phyloP scores from a whole-genome alignment of 1,284 basidiomycete species.

The Stygiomarasmius scandens region DNA sequence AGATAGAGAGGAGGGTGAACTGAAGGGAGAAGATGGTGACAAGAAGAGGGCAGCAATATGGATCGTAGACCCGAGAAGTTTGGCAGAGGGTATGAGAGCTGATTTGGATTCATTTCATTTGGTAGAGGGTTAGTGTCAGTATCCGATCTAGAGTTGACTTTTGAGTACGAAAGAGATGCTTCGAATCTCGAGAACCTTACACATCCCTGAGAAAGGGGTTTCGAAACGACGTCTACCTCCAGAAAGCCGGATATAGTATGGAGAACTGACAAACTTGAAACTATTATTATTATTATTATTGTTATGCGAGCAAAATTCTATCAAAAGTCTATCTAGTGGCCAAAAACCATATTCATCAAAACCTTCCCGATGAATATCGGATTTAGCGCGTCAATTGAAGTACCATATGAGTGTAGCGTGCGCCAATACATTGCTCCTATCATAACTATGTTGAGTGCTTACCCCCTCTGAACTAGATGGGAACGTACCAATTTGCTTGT shows the following conservation, averaged over 20 bases:
- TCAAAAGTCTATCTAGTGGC: no score
- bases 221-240: no score
- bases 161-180: no score
- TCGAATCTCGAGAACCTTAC: no score
- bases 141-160: neutral
- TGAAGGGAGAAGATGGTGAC: slow-evolving; percentile 2
- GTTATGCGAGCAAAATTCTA: no score
- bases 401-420: neutral
- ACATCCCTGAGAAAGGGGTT: no score
- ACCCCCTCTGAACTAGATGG: neutral
- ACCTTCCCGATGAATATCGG: no score
- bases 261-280: no score
- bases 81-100: slow-evolving; percentile 70
- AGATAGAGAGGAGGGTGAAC: slow-evolving; percentile 15
- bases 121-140: neutral
- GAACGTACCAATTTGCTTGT: neutral
- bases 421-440: neutral
- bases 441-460: neutral
- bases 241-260: no score
- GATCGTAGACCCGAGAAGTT: slow-evolving; percentile 74
- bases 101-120: slow-evolving; percentile 24
- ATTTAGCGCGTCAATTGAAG: no score
- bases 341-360: no score
- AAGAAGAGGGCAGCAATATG: slow-evolving; percentile 57
- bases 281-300: no score